These are phyloP conservation scores for Castanospermum australe DNA, from an alignment of 306 rosid species.

Conservation along the genomic window DNA sequence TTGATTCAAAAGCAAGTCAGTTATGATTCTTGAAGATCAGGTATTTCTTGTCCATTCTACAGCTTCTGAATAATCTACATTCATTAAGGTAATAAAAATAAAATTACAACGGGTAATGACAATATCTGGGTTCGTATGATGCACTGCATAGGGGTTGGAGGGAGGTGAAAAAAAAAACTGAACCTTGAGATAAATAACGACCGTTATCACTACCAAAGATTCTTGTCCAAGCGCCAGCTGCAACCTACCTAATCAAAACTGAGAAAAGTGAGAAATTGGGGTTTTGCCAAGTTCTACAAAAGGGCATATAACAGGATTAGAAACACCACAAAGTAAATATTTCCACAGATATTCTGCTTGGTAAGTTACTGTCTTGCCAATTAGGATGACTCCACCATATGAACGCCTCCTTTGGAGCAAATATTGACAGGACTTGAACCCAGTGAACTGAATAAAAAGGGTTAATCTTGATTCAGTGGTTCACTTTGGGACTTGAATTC, in stretches of 20 bases:
- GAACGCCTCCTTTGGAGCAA: neutral
- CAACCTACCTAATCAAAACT: slow-evolving; percentile 57
- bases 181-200: slow-evolving; percentile 44
- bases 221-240: slow-evolving; percentile 54
- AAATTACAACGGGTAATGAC: slow-evolving; percentile 37
- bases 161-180: slow-evolving; percentile 8
- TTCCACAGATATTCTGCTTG: slow-evolving; percentile 27
- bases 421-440: neutral
- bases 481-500: slow-evolving; percentile 51
- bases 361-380: slow-evolving; percentile 34
- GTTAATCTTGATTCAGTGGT: slow-evolving; percentile 23
- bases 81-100: slow-evolving; percentile 36
- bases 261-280: slow-evolving; percentile 39
- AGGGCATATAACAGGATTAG: slow-evolving; percentile 35
- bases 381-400: slow-evolving; percentile 22
- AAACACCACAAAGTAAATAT: slow-evolving; percentile 34
- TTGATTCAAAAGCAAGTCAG: slow-evolving; percentile 38
- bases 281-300: slow-evolving; percentile 29
- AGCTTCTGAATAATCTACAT: slow-evolving; percentile 58
- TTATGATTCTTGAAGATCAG: slow-evolving; percentile 49
- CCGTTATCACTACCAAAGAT: slow-evolving; percentile 25
- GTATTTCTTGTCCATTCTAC: slow-evolving; percentile 51
- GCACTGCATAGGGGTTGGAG: slow-evolving; percentile 4
- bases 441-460: slow-evolving; percentile 13
- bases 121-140: slow-evolving; percentile 26